phyloP scores from a whole-genome alignment of 345 rosid genomes.

The Firmiana major region DNA sequence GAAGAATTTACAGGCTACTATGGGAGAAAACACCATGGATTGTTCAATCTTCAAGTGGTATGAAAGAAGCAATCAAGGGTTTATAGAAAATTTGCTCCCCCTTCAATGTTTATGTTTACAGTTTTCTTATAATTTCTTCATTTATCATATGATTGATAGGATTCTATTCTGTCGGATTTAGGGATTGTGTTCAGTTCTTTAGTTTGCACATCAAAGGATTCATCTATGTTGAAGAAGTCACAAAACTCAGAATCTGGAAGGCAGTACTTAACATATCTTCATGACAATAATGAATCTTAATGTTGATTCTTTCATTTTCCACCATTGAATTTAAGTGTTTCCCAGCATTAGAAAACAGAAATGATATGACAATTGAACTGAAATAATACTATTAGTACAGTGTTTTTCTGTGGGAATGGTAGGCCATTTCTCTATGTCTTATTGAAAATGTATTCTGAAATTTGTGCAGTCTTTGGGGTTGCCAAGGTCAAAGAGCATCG shows the following conservation, averaged over 20 bases:
- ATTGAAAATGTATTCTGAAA: neutral
- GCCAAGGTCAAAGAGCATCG: neutral
- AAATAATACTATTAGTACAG: neutral
- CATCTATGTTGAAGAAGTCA: neutral
- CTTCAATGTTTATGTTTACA: conserved; percentile 11
- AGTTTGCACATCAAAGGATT: neutral
- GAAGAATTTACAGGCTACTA: conserved; percentile 7
- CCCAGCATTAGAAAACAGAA: neutral
- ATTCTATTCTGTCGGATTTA: conserved; percentile 1
- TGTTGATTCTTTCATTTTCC: neutral
- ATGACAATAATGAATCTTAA: neutral
- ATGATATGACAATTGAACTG: neutral
- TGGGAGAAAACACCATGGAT: neutral
- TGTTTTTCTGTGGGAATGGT: neutral
- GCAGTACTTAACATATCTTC: neutral
- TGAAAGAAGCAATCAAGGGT: conserved; percentile 10
- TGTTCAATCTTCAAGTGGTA: conserved; percentile 11
- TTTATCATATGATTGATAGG: neutral
- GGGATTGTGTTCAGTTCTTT: neutral
- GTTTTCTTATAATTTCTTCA: conserved; percentile 2
- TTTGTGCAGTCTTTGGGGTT: neutral
- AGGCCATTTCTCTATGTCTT: neutral
- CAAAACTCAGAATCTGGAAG: neutral
- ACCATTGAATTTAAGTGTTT: neutral
- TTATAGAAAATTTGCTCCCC: neutral